These are phyloP conservation scores for Alternaria sp. DNA, from an alignment of 2,329 filamentous ascomycete genomes.

Conservation along the genomic window DNA sequence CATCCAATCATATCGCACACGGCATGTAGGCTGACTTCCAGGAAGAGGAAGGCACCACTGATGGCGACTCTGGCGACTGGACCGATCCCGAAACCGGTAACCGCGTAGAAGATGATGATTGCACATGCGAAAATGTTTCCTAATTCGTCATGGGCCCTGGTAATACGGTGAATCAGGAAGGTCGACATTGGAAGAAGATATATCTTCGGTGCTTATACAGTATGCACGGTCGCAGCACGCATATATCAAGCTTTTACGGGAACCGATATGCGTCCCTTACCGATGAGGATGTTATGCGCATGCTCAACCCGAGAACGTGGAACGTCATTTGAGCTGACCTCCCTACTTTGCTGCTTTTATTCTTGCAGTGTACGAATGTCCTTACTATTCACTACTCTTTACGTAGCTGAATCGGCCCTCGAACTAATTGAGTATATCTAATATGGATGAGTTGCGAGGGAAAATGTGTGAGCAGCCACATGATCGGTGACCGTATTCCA, in stretches of 20 bases:
- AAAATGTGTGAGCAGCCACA: background rate
- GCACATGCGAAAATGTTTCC: background rate
- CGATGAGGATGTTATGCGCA: background rate
- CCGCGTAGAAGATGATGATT: background rate
- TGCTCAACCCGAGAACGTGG: background rate
- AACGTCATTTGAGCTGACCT: background rate
- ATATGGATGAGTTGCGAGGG: background rate
- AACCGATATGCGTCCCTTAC: background rate
- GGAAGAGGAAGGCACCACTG: background rate
- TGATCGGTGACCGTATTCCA: background rate
- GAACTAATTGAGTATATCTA: background rate
- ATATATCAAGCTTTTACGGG: background rate
- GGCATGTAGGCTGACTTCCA: constrained; percentile 15
- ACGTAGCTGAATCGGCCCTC: background rate
- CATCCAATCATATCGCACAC: constrained; percentile 9
- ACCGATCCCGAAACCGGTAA: background rate
- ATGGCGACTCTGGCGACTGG: background rate
- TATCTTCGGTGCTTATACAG: background rate
- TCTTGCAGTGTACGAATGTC: background rate
- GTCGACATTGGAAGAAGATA: background rate
- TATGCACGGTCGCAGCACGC: background rate
- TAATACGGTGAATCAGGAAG: background rate
- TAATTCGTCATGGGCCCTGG: background rate
- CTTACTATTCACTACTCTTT: background rate
- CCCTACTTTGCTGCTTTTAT: background rate